Base-by-base conservation (phyloP, 2,329 filamentous ascomycete genomes). In the Arthrobotrys conoides region DNA sequence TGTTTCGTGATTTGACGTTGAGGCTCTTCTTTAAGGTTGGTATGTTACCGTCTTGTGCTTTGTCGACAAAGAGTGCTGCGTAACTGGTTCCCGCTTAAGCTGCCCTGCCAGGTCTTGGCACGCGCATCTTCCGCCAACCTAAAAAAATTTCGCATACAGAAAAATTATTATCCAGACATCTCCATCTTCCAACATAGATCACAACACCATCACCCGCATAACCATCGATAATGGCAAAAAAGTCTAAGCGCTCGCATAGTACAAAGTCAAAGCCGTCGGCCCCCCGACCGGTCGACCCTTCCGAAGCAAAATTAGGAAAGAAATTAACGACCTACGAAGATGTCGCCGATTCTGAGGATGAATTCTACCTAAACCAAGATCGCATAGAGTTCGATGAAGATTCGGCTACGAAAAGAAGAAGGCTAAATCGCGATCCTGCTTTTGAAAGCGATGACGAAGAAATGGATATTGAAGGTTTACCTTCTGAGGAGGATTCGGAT, bases 311-410 rank as follows among this genome's bases (percentile, higher is more conserved):
- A 66, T 88, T 94, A 16, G 88, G 87, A 24, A 86, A 86, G 22
- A 61, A 61, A 44, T 38, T 75, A 12, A 75, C 71, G 30, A 79
- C 66, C 18, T 75, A 71, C 65, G 91, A 95, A 84, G 93, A 97
- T 85, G 91, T 99, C 82, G 93, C 94, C 81, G 91, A 97, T 84
- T 96, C 94, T 0, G 93, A 97, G 84, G 96, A 99, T 84, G 93
- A 97, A 83, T 97, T 97, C 84, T 93, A 95, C 82, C 87, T 94
- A 76, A 91, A 94, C 80, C 90, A 92, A 80, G 96, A 99, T 85
- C 91, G 93, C 83, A 90, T 99, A 80, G 85, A 95, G 82, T 88
- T 99, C 44, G 93, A 97, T 33, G 93, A 97, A 81, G 91, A 88
- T 44, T 38, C 93, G 91, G 14, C 89, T 90, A 46, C 90, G 33